Percentiles rank a stretch among this genome's conserved stretches.
phyloP scores from a whole-genome alignment of 306 rosid genomes.

The Gleditsia sinensis region DNA sequence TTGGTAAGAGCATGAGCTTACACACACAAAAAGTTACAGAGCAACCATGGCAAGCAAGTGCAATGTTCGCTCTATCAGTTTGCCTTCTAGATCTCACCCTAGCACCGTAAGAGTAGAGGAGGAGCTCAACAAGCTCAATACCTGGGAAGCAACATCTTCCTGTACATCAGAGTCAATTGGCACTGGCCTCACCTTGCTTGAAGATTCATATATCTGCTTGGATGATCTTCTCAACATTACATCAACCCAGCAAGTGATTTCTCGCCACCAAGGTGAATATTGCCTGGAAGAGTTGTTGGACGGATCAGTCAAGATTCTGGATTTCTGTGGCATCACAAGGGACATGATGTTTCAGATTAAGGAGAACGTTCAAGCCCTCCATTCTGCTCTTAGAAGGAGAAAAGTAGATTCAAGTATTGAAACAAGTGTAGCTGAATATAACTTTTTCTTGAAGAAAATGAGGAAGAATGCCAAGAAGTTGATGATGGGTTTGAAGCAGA shows the following conservation, averaged over 20 bases:
- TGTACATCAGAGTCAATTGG: constrained; percentile 43
- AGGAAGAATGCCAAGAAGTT: constrained; percentile 58
- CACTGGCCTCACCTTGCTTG: constrained; percentile 42
- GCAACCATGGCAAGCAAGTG: constrained; percentile 47
- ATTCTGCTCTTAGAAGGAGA: constrained; percentile 65
- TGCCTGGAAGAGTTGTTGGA: constrained; percentile 58
- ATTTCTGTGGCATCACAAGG: constrained; percentile 57
- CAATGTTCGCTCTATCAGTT: constrained; percentile 60
- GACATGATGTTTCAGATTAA: constrained; percentile 49
- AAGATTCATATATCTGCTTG: constrained; percentile 50
- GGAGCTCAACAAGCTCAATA: constrained; percentile 44
- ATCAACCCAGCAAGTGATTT: constrained; percentile 56
- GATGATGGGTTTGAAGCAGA: constrained; percentile 38
- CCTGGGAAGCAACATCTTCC: constrained; percentile 44
- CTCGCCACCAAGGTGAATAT: constrained; percentile 43
- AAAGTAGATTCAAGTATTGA: constrained; percentile 54
- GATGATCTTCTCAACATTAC: constrained; percentile 60
- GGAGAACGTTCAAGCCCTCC: constrained; percentile 55
- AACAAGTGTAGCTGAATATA: constrained; percentile 40
- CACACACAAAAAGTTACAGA: constrained; percentile 18
- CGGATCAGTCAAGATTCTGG: constrained; percentile 59
- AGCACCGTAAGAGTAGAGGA: constrained; percentile 47
- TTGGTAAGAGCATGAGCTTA: constrained; percentile 1
- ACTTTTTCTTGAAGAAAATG: constrained; percentile 46
- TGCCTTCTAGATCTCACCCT: constrained; percentile 70